Base-by-base conservation (phyloP, 352 stramenopile genomes). In the Globisporangium viniferum region DNA sequence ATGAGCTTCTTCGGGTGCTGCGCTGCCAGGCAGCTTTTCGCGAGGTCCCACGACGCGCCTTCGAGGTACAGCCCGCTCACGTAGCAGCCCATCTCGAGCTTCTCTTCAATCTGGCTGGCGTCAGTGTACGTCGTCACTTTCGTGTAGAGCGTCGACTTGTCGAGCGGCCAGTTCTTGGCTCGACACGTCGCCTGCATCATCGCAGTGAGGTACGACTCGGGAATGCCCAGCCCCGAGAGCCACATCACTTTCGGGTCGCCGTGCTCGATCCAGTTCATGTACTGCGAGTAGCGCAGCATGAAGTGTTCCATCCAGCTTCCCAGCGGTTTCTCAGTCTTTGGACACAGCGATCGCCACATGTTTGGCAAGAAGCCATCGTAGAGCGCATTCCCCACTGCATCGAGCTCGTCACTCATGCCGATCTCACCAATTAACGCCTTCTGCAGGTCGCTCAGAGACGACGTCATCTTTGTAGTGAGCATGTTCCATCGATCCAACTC, bases 271-370 rank as follows among this genome's bases (percentile, higher is more conserved):
- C 95, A 99, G 46, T 77, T 70, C 78, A 92, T 89, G 74, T 99
- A 98, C 74, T 98, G 95, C 9, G 68, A 74, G 75, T 94, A 91
- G 15, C 95, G 79, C 53, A 73, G 63, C 56, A 82, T 93, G 70
- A 98, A 98, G 76, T 98, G 93, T 46, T 88, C 80, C 88, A 99
- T 98, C 95, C 95, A 99, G 54, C 87, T 96, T 6, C 95, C 95
- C n/a, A 99, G 79, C 4, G 93, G 93, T 63, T 99, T 98, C 66
- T 98, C 84, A 0, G 95, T 98, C 73, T 94, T 92, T 10, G 95
- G 96, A 49, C 86, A 95, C 29, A 98, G 69, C 31, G 79, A 74
- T 10, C 88, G 80, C 96, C 96, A 99, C 63, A 97, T 90, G 36
- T 85, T 88, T 1, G 96, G 96, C 22, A 99, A 69, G 59, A 98